phyloP scores from a whole-genome alignment of 441 rosid genomes.

The Populus hybrid region DNA sequence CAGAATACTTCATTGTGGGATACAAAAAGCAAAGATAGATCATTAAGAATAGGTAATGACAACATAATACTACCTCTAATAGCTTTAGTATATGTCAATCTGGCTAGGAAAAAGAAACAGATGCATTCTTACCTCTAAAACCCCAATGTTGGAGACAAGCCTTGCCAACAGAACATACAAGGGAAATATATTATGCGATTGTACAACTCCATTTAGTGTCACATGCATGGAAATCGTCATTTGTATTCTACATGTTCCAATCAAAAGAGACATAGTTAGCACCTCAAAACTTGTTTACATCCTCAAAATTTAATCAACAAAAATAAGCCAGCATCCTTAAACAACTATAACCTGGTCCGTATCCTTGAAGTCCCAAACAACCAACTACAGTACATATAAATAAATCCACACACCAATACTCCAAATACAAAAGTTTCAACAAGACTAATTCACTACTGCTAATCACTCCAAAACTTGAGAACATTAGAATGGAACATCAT shows the following conservation, averaged over 20 bases:
- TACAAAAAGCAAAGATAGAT: conserved; percentile 26
- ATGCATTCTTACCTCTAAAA: conserved; percentile 54
- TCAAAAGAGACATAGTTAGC: conserved; percentile 22
- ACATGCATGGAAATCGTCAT: conserved; percentile 58
- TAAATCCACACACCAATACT: not conserved
- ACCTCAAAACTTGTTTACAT: conserved; percentile 9
- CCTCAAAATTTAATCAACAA: conserved; percentile 9
- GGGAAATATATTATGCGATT: conserved; percentile 60
- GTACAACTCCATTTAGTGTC: conserved; percentile 46
- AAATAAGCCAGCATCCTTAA: conserved; percentile 9
- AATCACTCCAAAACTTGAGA: not conserved
- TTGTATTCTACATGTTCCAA: conserved; percentile 59
- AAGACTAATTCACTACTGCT: not conserved
- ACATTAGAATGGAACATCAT: not conserved
- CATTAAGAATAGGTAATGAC: conserved; percentile 12
- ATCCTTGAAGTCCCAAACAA: not conserved
- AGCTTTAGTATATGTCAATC: conserved; percentile 8
- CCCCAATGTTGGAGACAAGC: conserved; percentile 50
- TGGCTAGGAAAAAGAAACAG: conserved; percentile 1
- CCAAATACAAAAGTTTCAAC: not conserved
- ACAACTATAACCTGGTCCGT: conserved; percentile 10
- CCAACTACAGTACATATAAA: not conserved
- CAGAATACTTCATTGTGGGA: conserved; percentile 73
- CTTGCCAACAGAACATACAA: conserved; percentile 79
- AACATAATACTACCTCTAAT: conserved; percentile 12